Conservation (phyloP, 1,284 basidiomycete genomes). For the Cryptococcus sp. region DNA sequence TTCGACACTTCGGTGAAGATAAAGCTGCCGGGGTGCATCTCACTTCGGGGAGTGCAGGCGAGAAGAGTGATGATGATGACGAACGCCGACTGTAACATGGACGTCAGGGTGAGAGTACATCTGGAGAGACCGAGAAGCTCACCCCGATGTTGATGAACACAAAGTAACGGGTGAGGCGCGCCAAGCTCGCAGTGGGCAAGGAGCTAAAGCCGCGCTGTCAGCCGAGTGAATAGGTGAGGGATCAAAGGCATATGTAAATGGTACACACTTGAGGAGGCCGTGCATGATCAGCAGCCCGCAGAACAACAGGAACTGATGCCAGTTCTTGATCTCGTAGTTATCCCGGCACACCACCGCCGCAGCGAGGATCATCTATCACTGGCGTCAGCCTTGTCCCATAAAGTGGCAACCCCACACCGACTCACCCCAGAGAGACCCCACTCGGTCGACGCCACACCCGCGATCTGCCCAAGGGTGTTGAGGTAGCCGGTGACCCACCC, state of each 20-base stretch:
- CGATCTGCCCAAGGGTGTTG: constrained; percentile 70
- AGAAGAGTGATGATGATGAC: constrained; percentile 78
- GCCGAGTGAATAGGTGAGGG: not conserved
- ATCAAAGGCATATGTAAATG: not conserved
- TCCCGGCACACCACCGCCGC: constrained; percentile 36
- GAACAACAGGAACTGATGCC: constrained; percentile 72
- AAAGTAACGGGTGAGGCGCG: constrained; percentile 71
- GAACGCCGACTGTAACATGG: constrained; percentile 23
- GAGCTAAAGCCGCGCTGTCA: constrained; percentile 57
- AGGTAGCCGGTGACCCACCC: constrained; percentile 71
- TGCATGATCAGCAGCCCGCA: constrained; percentile 68
- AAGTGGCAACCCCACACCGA: not conserved
- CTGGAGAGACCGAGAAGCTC: not conserved
- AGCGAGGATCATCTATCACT: constrained; percentile 67
- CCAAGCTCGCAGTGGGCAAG: constrained; percentile 73
- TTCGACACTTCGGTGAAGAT: constrained; percentile 59
- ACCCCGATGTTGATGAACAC: constrained; percentile 80
- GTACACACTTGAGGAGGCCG: constrained; percentile 55
- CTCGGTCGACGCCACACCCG: constrained; percentile 58
- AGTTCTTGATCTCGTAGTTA: constrained; percentile 45
- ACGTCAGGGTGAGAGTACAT: not conserved
- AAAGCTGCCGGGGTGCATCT: constrained; percentile 76
- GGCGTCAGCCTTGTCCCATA: constrained; percentile 45
- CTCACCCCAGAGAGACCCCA: constrained; percentile 61
- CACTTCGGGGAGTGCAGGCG: constrained; percentile 66